Evolutionary conservation across 805 yeast species (phyloP).

Genomic region (Wickerhamiella hasegawae): DNA sequence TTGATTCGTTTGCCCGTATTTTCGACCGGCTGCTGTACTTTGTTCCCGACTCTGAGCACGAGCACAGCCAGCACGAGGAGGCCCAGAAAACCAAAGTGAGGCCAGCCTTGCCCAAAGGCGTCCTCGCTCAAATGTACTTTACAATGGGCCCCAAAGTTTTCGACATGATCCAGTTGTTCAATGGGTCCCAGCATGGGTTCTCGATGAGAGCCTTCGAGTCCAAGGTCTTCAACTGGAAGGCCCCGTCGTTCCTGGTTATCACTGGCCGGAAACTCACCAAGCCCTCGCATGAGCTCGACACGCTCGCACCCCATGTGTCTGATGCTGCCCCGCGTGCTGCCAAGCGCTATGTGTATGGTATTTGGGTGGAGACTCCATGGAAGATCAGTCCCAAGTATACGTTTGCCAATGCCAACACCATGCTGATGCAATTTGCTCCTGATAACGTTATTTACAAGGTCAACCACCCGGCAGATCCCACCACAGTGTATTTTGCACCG

Average conservation of each 20-base stretch:
- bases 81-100: too few species aligned
- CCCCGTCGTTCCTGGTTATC: slow-evolving; percentile 60
- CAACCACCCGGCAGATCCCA: background rate
- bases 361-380: slow-evolving; percentile 63
- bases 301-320: slow-evolving; percentile 6
- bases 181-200: slow-evolving; percentile 67
- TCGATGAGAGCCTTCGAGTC: slow-evolving; percentile 77
- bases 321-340: slow-evolving; percentile 4
- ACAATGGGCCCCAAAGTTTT: too few species aligned
- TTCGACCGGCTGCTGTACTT: slow-evolving; percentile 30
- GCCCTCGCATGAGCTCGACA: slow-evolving; percentile 4
- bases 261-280: slow-evolving; percentile 34
- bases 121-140: too few species aligned
- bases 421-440: slow-evolving; percentile 57
- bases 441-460: slow-evolving; percentile 27
- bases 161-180: slow-evolving; percentile 51
- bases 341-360: slow-evolving; percentile 37
- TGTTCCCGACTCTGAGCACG: too few species aligned
- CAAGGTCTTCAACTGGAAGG: slow-evolving; percentile 77
- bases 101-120: too few species aligned
- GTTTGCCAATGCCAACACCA: slow-evolving; percentile 47
- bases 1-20: slow-evolving; percentile 30
- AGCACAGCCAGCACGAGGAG: too few species aligned
- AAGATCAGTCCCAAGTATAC: slow-evolving; percentile 47
- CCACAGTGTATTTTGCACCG: slow-evolving; percentile 26